These are phyloP conservation scores for Tetrahymena thermophila DNA, from an alignment of 73 alveolate species.

Conservation along the genomic window DNA sequence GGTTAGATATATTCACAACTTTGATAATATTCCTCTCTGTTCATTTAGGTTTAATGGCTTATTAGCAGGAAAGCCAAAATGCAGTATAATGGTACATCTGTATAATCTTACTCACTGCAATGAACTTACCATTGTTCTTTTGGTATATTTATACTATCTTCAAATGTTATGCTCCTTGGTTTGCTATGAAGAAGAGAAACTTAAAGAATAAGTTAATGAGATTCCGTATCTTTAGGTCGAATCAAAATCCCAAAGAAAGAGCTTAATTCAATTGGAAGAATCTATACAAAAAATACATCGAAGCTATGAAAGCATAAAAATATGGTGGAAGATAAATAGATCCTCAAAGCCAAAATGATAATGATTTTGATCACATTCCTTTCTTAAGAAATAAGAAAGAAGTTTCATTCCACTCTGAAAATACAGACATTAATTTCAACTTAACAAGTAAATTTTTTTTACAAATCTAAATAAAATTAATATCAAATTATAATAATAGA, in stretches of 20 bases:
- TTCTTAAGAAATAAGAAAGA: neutral
- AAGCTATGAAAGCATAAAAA: neutral
- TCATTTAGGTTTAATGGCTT: neutral
- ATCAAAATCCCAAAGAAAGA: neutral
- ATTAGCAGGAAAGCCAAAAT: neutral
- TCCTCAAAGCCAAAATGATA: neutral
- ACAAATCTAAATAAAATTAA: neutral
- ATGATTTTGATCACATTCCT: neutral
- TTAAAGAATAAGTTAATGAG: neutral
- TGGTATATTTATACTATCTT: neutral
- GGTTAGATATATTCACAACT: neutral
- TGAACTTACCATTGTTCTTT: neutral
- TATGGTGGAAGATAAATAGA: neutral
- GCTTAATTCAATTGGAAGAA: neutral
- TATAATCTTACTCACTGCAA: neutral
- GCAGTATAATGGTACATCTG: neutral
- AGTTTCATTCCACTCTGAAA: neutral
- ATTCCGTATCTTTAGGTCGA: neutral
- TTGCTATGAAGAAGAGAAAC: neutral
- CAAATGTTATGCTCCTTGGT: neutral
- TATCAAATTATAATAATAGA: neutral
- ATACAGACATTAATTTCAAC: neutral
- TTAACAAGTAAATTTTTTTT: neutral
- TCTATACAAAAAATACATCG: neutral
- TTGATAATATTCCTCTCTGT: neutral